A percentile compares a stretch with the other conserved stretches of the same genome.
Conservation (phyloP, 1,284 basidiomycete genomes). For the Cystobasidium slooffiae region DNA sequence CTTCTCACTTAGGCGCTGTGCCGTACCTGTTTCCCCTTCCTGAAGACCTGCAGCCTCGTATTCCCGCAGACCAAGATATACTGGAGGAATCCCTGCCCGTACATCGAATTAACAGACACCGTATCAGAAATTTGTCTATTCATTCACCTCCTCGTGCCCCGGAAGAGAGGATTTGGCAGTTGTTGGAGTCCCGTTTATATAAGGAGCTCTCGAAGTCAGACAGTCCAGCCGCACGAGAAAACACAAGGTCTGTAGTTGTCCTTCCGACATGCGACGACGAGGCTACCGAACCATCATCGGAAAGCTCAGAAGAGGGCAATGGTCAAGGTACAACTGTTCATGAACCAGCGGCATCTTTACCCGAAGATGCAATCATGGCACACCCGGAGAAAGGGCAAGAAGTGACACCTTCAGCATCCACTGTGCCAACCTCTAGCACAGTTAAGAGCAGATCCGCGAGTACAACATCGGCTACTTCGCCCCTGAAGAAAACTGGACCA, state of each 20-base stretch:
- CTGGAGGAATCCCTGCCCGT: slow-evolving; percentile 31
- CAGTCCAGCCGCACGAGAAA: neutral
- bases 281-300: neutral
- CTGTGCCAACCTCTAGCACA: neutral
- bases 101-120: neutral
- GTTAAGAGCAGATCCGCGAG: neutral
- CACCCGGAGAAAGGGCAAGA: too few species aligned
- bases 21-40: slow-evolving; percentile 26
- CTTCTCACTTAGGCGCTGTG: neutral
- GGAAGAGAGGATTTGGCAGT: neutral
- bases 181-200: neutral
- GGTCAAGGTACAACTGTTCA: too few species aligned
- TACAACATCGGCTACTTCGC: neutral
- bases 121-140: neutral
- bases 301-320: too few species aligned
- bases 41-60: neutral
- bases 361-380: too few species aligned
- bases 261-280: neutral
- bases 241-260: too few species aligned
- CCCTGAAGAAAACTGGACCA: neutral
- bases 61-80: slow-evolving; percentile 4
- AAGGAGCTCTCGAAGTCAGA: too few species aligned
- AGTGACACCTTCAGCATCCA: neutral
- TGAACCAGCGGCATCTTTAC: too few species aligned
- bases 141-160: neutral